Evolutionary conservation across 768 basidiomycete species (phyloP), one percentile per base, ranked within the genome.

Genomic region (Saitozyma podzolica): DNA sequence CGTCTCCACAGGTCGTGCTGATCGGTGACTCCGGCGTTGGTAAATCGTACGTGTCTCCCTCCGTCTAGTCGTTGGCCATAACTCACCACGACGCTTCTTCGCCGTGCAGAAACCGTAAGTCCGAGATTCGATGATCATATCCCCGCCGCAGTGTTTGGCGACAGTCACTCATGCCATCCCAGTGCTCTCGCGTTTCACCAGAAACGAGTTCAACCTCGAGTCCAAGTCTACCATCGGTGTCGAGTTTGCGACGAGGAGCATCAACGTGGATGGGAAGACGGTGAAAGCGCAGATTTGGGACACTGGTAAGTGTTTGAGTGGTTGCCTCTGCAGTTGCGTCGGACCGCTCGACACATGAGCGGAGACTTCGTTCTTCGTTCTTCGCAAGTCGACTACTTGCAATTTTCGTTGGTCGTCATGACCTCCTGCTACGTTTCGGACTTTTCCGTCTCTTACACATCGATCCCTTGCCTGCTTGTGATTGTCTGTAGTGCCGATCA

Each of bases 141-240:
- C 29, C 29, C 5, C 5, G 29, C 29, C 29, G 29, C 19, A 17
- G n/a, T 7, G 13, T 50, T 29, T 19, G 37, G 29, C 17, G 42
- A 14, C 5, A 8, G 29, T 5, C 29, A 14, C 10, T 50, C 29
- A 8, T 52, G 42, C 58, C 59, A 66, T 48, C 39, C 20, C 79
- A 99, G 96, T 99, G 82, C 93, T 99, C 80, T 95, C 93, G 82
- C 92, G 96, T 77, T 99, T 99, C 86, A 99, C 96, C 70, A 88
- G 94, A 72, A 97, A 97, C 78, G 94, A 98, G 82, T 99, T 99
- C 87, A 96, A 94, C 84, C 85, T 95, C 70, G 96, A 98, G 78
- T 92, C 93, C 50, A 97, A 98, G 84, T 98, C 95, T 64, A 99
- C 96, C 20, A 98, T 99, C 80, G 95, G 96, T 58, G 95, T 99